These are phyloP conservation scores for Basipetospora chlamydospora DNA, from an alignment of 2,329 filamentous ascomycete genomes.

Conservation along the genomic window DNA sequence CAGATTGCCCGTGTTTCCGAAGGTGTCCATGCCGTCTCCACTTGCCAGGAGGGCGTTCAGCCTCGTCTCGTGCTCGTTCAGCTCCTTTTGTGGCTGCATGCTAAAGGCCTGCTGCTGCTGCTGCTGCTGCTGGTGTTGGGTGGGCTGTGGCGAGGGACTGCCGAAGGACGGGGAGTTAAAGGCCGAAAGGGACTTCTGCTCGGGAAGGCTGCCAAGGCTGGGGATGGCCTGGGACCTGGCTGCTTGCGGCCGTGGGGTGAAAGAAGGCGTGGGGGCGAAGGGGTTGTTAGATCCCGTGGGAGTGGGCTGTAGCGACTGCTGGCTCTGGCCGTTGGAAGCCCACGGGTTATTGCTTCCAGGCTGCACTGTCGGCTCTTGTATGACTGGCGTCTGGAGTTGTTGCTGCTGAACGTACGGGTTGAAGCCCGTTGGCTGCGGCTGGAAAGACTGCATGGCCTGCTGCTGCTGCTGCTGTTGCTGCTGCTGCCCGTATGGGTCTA, in stretches of 20 bases:
- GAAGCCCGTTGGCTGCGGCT: slow-evolving; percentile 36
- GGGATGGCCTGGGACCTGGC: slow-evolving; percentile 45
- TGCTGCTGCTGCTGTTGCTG: slow-evolving; percentile 30
- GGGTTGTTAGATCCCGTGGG: slow-evolving; percentile 96
- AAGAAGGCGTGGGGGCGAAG: slow-evolving; percentile 64
- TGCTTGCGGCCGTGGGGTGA: slow-evolving; percentile 39
- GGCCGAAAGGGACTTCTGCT: slow-evolving; percentile 61
- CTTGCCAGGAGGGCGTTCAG: slow-evolving; percentile 76
- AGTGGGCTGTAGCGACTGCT: slow-evolving; percentile 59
- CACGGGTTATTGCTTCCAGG: slow-evolving; percentile 91
- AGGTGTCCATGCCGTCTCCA: slow-evolving; percentile 92
- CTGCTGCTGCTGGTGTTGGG: slow-evolving; percentile 27
- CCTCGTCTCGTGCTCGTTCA: slow-evolving; percentile 52
- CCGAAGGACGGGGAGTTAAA: slow-evolving; percentile 17
- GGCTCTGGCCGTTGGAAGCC: slow-evolving; percentile 47
- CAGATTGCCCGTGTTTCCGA: slow-evolving; percentile 90
- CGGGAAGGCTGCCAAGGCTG: slow-evolving; percentile 60
- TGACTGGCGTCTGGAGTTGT: slow-evolving; percentile 23
- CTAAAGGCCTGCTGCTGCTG: slow-evolving; percentile 23
- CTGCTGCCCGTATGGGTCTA: slow-evolving; percentile 54
- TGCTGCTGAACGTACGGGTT: slow-evolving; percentile 35
- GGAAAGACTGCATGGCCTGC: slow-evolving; percentile 27
- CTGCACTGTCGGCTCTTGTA: slow-evolving; percentile 48
- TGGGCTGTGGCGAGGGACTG: slow-evolving; percentile 26
- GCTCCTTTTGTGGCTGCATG: slow-evolving; percentile 37